phyloP scores from a whole-genome alignment of 2,329 filamentous ascomycete genomes.

The Apiospora aurea region DNA sequence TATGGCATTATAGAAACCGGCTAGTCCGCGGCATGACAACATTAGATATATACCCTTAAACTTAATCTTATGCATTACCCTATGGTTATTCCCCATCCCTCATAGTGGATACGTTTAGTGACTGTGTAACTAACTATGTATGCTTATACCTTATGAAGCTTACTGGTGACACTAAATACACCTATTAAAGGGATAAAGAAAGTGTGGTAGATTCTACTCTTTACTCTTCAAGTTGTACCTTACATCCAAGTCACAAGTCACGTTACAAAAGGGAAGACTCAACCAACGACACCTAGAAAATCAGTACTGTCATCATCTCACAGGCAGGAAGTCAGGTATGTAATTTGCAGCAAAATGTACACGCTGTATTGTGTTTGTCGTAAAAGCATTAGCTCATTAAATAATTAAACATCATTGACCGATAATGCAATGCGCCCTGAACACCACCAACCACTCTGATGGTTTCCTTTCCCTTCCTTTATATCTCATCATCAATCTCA shows the following conservation, averaged over 20 bases:
- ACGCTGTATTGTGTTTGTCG: constrained; percentile 19
- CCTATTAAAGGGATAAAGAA: too few species aligned
- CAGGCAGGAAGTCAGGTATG: background rate
- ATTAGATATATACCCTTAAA: constrained; percentile 17
- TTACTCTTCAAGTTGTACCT: too few species aligned
- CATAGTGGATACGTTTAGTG: background rate
- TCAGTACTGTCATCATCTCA: background rate
- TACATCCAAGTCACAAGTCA: background rate
- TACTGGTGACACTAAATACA: background rate
- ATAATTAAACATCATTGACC: constrained; percentile 2
- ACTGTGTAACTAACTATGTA: background rate
- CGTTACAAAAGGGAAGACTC: background rate
- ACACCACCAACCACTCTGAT: background rate
- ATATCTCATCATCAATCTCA: background rate
- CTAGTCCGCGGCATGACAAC: constrained; percentile 8
- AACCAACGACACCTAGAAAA: background rate
- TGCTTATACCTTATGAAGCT: background rate
- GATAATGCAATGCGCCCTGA: constrained; percentile 14
- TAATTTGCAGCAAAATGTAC: constrained; percentile 15
- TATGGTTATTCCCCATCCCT: background rate
- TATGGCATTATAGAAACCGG: background rate
- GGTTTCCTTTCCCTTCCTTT: background rate
- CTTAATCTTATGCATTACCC: background rate
- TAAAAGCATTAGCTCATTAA: constrained; percentile 22
- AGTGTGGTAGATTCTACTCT: too few species aligned